Base-by-base conservation (phyloP, 768 basidiomycete species). In the Lactarius vividus region DNA sequence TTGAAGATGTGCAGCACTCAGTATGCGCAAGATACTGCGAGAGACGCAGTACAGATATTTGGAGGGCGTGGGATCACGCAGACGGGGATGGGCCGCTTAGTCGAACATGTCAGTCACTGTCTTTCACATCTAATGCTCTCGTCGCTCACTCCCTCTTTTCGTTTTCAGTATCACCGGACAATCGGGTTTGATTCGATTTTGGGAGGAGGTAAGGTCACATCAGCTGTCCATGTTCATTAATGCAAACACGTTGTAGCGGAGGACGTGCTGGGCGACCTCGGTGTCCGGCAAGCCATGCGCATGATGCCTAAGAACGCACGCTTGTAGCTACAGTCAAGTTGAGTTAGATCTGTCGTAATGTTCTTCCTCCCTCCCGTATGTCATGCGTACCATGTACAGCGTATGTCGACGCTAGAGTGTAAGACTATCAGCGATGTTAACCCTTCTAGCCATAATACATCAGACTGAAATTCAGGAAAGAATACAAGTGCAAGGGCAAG, bases 41-140 rank as follows among this genome's bases (percentile, higher is more conserved):
- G 83, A 63, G 92, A 94, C 71, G 91, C 93, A 37, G 89, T 94
- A 7, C 88, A 89, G 80, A 82, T 94, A 67, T 94, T 93, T 69
- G 92, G 92, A 69, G 94, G 93, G 4, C 85, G 93, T 59, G 92
- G 89, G 39, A 83, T 95, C 69, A 94, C 93, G n/a, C 82, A 84
- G 75, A 84, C 85, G n/a, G 92, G 92, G 37, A 92, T 93, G 89
- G 92, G 92, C 35, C 79, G 79, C 59, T 83, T 82, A 69, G 84
- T 91, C 63, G 91, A 94, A 75, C 89, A 91, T 73, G 85, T 84
- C 68, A 65, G 83, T 80, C 18, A 18, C 10, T 29, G 18, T 13
- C n/a, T 6, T 37, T 60, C 44, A 42, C 20, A n/a, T 13, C 56
- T 20, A n/a, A 23, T 16, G 4, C 18, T 40, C 40, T 44, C 4